Conservation (phyloP, 345 rosid genomes). For the Syzygium grande region DNA sequence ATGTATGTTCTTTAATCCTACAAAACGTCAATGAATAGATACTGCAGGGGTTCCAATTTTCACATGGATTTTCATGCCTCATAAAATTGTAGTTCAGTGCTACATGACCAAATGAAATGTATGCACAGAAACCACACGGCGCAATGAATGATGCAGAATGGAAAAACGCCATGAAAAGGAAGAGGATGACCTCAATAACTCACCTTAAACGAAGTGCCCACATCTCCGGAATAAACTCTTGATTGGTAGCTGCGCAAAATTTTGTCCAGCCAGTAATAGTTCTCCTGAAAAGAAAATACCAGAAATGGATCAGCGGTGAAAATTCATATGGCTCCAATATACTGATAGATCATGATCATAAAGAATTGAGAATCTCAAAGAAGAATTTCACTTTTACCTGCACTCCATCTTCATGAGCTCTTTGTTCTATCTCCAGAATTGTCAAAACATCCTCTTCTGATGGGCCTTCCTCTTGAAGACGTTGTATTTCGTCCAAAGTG, state of each 20-base stretch:
- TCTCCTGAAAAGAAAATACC: slow-evolving; percentile 28
- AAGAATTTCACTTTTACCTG: slow-evolving; percentile 35
- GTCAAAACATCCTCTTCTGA: slow-evolving; percentile 60
- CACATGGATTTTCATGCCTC: neutral
- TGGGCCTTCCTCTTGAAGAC: slow-evolving; percentile 79
- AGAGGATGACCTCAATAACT: slow-evolving; percentile 1
- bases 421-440: slow-evolving; percentile 85
- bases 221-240: slow-evolving; percentile 64
- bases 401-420: slow-evolving; percentile 89
- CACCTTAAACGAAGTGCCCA: slow-evolving; percentile 56
- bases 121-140: neutral
- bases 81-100: neutral
- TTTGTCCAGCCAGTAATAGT: slow-evolving; percentile 49
- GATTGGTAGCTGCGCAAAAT: slow-evolving; percentile 73
- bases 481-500: slow-evolving; percentile 75
- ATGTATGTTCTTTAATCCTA: neutral
- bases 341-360: neutral
- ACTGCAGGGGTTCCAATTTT: neutral
- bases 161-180: neutral
- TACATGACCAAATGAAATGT: neutral
- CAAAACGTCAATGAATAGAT: neutral
- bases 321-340: neutral
- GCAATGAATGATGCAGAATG: neutral
- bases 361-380: neutral
- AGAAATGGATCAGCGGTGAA: neutral